Conservation (phyloP, 495 filamentous ascomycete genomes). For the Penicillium egyptiacum region DNA sequence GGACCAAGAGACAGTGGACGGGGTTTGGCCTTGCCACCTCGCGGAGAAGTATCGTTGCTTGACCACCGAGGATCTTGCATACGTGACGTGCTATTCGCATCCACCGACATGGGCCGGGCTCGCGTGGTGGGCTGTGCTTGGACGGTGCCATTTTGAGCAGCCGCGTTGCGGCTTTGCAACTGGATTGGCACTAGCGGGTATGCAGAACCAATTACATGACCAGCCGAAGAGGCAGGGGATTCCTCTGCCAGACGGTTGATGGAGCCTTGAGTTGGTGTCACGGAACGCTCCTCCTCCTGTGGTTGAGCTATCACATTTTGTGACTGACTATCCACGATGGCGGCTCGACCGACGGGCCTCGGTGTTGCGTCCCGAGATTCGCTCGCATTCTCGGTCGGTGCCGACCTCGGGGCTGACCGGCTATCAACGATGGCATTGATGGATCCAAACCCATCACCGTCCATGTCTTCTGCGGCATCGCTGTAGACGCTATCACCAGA, state of each 20-base stretch:
- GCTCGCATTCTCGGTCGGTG: conserved; percentile 8
- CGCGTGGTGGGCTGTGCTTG: conserved; percentile 18
- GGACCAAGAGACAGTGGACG: conserved; percentile 35
- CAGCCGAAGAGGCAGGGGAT: conserved; percentile 21
- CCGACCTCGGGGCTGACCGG: conserved; percentile 29
- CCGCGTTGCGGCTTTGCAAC: conserved; percentile 7
- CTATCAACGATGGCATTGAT: conserved; percentile 81
- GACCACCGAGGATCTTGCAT: conserved; percentile 17
- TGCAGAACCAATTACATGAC: conserved; percentile 21
- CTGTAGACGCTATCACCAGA: conserved; percentile 73
- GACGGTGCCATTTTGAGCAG: conserved; percentile 10
- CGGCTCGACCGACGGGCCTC: conserved; percentile 13
- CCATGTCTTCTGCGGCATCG: conserved; percentile 80
- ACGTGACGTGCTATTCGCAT: conserved; percentile 14
- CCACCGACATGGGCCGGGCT: conserved; percentile 27
- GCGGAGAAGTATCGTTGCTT: conserved; percentile 8
- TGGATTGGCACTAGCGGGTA: conserved; percentile 23
- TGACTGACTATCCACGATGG: conserved; percentile 16
- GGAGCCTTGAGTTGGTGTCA: conserved; percentile 24
- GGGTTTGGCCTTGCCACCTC: conserved; percentile 12
- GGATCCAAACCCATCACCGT: conserved; percentile 76
- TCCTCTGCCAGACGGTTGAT: conserved; percentile 18
- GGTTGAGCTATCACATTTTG: conserved; percentile 18
- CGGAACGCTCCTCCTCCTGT: conserved; percentile 26
- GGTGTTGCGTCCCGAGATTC: conserved; percentile 29